Conservation (phyloP, 2,329 filamentous ascomycete species). For the Ambrosiella beaveri region DNA sequence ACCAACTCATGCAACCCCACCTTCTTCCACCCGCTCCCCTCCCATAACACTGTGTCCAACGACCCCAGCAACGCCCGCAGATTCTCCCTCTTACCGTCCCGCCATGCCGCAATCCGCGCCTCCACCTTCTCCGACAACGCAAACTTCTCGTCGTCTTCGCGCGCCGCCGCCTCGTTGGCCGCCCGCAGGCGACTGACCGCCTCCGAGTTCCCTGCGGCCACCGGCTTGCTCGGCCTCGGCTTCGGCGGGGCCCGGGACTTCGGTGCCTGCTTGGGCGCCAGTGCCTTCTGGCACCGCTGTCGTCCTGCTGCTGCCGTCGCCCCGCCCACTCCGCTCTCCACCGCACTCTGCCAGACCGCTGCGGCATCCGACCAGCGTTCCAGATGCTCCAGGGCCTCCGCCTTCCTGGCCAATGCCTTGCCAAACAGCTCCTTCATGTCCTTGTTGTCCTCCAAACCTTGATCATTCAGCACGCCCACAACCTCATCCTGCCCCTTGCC, state of each 20-base stretch:
- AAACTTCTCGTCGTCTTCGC: conserved; percentile 83
- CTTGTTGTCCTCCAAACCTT: conserved; percentile 46
- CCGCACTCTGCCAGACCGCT: conserved; percentile 61
- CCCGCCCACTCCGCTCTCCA: conserved; percentile 75
- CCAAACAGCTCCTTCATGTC: conserved; percentile 88
- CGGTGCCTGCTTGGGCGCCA: conserved; percentile 44
- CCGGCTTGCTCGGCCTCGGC: conserved; percentile 15
- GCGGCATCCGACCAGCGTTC: conserved; percentile 83
- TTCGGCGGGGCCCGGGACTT: conserved; percentile 18
- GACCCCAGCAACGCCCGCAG: conserved; percentile 73
- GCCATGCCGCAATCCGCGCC: conserved; percentile 61
- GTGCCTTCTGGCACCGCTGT: conserved; percentile 74
- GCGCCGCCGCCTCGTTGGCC: conserved; percentile 71
- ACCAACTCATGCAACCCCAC: conserved; percentile 87
- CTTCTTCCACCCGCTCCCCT: conserved; percentile 88
- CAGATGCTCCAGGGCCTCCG: conserved; percentile 87
- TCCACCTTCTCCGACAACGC: conserved; percentile 75
- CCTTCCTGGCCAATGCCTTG: conserved; percentile 86
- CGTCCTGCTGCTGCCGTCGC: conserved; percentile 68
- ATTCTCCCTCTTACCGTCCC: conserved; percentile 83
- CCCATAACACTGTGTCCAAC: conserved; percentile 79
- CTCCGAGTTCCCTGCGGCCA: conserved; percentile 33
- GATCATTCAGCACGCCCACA: conserved; percentile 46
- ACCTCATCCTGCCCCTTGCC: conserved; percentile 63
- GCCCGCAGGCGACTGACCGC: conserved; percentile 69